Evolutionary conservation across 1,284 basidiomycete genomes (phyloP), one percentile per base, ranked within the genome.

Genomic region (Earliella scabrosa): DNA sequence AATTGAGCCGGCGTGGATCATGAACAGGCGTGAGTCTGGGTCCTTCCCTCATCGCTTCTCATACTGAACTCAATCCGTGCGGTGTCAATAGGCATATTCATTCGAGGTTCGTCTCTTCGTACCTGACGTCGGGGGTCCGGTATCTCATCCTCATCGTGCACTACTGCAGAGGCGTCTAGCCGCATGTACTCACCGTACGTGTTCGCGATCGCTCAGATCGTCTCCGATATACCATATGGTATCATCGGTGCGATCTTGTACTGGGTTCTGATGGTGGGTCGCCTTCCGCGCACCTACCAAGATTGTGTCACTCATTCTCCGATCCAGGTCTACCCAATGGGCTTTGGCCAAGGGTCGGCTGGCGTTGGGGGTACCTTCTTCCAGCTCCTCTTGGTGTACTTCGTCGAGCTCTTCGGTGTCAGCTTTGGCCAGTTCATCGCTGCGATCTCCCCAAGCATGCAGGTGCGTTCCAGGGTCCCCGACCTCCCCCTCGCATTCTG

Each of bases 1-100:
- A 71, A 87, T 95, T 54, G 89, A 94, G 72, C 93, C 94, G 0
- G 73, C 92, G 75, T 97, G 93, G 79, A 91, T 97, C 67, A 79
- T 88, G 73, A 90, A 90, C 58, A 79, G 93, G 71, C 78, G 74
- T 52, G 29, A 31, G 29, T 31, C 29, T 13, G 13, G 29, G 13
- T 13, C 29, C 6, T n/a, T n/a, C 6, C 7, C 29, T 31, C 29
- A 6, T 6, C 29, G 13, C 13, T 31, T 13, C 29, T 13, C 29
- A 13, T 13, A 31, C 29, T 31, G 7, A 31, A 7, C n/a, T 13
- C 29, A 13, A 31, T 31, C 29, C 13, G 7, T 13, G 6, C 13
- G 29, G 13, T 13, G 29, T 31, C 29, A 31, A n/a, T 13, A 31
- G 29, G 29, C 6, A 85, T 82, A 34, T 89, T 88, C 71, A 83